A percentile compares a stretch with the other conserved stretches of the same genome.
Evolutionary conservation across 1,284 basidiomycete species (phyloP).

Genomic region (Cutaneotrichosporon mucoides): DNA sequence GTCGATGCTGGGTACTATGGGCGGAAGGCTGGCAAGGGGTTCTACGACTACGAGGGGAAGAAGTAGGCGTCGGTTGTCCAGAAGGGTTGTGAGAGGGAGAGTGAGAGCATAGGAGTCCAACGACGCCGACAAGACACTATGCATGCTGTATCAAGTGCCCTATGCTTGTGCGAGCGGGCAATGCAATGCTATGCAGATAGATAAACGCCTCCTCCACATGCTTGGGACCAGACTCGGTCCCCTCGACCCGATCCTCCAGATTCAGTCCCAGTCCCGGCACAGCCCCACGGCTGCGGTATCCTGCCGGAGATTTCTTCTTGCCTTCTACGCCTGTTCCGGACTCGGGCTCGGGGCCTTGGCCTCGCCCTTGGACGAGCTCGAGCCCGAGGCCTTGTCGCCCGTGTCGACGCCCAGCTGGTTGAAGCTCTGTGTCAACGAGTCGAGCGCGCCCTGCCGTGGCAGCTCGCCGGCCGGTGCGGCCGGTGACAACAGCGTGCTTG

Average conservation of each 20-base stretch:
- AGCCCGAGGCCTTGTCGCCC: background rate
- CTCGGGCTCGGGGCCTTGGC: background rate
- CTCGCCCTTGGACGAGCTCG: background rate
- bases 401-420: constrained; percentile 9
- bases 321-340: background rate
- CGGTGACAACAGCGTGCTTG: constrained; percentile 40
- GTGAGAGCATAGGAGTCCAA: background rate
- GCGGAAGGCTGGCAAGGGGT: constrained; percentile 68
- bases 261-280: too few relatives aligned
- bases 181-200: too few relatives aligned
- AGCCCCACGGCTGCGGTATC: background rate
- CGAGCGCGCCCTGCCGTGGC: constrained; percentile 10
- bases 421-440: constrained; percentile 17
- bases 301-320: background rate
- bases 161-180: background rate
- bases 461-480: background rate
- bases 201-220: too few relatives aligned
- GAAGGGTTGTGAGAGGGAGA: background rate
- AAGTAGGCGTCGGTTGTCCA: too few relatives aligned
- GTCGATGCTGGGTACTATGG: constrained; percentile 94
- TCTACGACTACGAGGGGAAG: constrained; percentile 61
- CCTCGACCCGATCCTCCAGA: too few relatives aligned
- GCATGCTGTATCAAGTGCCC: background rate
- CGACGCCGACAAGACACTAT: background rate
- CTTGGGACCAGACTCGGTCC: too few relatives aligned